These are phyloP conservation scores for Oryza glaberrima DNA, from an alignment of 176 grass and related monocot genomes.

Conservation along the genomic window DNA sequence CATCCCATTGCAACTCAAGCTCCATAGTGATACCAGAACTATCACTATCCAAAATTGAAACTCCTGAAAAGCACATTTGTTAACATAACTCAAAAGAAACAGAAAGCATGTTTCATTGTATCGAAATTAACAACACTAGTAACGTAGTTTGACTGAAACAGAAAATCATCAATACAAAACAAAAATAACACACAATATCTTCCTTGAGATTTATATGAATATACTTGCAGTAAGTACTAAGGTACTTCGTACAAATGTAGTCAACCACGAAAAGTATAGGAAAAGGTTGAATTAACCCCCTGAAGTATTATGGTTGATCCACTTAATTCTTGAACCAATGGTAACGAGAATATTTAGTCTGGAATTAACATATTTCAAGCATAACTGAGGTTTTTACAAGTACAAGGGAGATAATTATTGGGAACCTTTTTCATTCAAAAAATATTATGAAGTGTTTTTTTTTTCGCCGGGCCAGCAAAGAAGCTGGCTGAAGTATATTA, in stretches of 20 bases:
- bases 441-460: neutral
- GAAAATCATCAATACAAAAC: neutral
- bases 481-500: too few relatives aligned
- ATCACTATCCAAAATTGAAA: conserved; percentile 75
- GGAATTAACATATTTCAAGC: neutral
- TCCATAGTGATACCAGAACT: conserved; percentile 81
- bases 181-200: neutral
- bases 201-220: conserved; percentile 17
- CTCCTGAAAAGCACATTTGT: conserved; percentile 53
- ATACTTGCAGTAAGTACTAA: neutral
- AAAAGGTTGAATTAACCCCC: neutral
- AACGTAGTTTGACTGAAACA: conserved; percentile 14
- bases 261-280: neutral
- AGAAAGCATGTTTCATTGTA: neutral
- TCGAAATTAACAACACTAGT: neutral
- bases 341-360: neutral
- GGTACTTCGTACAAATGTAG: neutral
- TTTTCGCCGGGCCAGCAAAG: too few relatives aligned
- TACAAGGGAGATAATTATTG: neutral
- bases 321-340: neutral
- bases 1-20: conserved; percentile 94
- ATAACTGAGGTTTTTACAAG: neutral
- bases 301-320: neutral
- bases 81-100: conserved; percentile 19
- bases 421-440: neutral